Percentiles rank a stretch among this genome's conserved stretches.
phyloP scores from a whole-genome alignment of 1,139 yeast species.

The Geotrichum bryndzae region DNA sequence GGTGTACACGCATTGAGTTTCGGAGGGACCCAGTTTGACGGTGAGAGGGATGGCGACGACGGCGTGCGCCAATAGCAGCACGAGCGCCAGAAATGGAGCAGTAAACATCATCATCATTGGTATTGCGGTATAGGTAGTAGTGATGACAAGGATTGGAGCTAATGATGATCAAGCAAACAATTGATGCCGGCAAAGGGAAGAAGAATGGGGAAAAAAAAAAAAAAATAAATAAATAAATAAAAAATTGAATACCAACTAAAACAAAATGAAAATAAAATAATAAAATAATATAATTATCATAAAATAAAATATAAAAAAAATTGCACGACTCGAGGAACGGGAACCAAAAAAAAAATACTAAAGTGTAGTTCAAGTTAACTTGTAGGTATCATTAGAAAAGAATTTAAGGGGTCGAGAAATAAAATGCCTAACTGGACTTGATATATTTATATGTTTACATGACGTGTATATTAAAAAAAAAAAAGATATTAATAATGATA shows the following conservation, averaged over 20 bases:
- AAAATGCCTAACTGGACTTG: background rate
- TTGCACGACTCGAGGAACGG: background rate
- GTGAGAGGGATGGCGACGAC: conserved; percentile 48
- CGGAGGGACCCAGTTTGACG: conserved; percentile 71
- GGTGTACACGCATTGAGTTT: conserved; percentile 69
- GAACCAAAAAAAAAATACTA: background rate
- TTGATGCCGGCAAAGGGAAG: too few relatives aligned
- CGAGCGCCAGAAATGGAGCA: background rate
- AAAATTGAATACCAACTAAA: too few relatives aligned
- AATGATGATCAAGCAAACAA: too few relatives aligned
- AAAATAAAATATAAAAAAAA: background rate
- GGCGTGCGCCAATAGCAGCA: background rate
- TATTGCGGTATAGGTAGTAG: background rate
- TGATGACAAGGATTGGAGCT: too few relatives aligned
- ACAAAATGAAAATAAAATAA: too few relatives aligned
- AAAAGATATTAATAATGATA: too few relatives aligned
- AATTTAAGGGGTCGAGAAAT: background rate
- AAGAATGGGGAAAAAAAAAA: too few relatives aligned
- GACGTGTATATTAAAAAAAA: background rate
- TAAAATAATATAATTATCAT: background rate
- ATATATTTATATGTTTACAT: background rate
- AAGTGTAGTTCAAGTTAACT: background rate
- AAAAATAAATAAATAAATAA: too few relatives aligned
- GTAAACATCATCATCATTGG: background rate
- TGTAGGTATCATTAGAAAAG: background rate